Conservation (phyloP, 345 rosid species). For the Odontarrhena argentea region DNA sequence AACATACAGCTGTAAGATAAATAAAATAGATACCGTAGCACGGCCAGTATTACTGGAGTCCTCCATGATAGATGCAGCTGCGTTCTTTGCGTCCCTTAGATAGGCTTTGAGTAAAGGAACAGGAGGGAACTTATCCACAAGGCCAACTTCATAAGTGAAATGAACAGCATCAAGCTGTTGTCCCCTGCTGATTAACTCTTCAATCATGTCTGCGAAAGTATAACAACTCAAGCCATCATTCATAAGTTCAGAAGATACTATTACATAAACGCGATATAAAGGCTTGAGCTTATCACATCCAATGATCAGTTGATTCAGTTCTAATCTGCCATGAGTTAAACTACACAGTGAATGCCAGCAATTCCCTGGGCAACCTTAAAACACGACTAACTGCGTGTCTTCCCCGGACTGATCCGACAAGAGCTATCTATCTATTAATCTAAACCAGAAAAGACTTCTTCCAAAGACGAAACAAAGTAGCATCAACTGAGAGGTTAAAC, state of each 20-base stretch:
- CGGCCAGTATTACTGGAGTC: slow-evolving; percentile 84
- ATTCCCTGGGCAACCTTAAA: background rate
- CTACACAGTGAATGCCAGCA: background rate
- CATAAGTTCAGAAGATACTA: background rate
- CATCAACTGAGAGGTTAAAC: background rate
- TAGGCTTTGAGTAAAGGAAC: slow-evolving; percentile 86
- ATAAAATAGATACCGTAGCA: slow-evolving; percentile 64
- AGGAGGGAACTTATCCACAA: slow-evolving; percentile 81
- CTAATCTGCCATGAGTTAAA: background rate
- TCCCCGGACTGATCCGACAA: background rate
- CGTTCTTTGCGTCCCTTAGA: slow-evolving; percentile 89
- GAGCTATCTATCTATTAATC: background rate
- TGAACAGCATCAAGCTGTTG: slow-evolving; percentile 99
- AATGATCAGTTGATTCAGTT: slow-evolving; percentile 7
- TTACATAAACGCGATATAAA: background rate
- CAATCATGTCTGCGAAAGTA: slow-evolving; percentile 68
- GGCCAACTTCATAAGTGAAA: slow-evolving; percentile 92
- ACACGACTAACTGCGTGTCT: background rate
- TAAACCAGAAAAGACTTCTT: background rate
- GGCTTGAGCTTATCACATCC: slow-evolving; percentile 13
- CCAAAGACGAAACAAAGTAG: background rate
- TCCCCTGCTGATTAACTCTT: slow-evolving; percentile 83
- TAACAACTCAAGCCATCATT: slow-evolving; percentile 27
- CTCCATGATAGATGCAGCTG: slow-evolving; percentile 77
- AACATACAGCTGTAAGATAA: background rate